Evolutionary conservation across 192 early-diverging fungal species (phyloP).

Genomic region (Podila epigama): DNA sequence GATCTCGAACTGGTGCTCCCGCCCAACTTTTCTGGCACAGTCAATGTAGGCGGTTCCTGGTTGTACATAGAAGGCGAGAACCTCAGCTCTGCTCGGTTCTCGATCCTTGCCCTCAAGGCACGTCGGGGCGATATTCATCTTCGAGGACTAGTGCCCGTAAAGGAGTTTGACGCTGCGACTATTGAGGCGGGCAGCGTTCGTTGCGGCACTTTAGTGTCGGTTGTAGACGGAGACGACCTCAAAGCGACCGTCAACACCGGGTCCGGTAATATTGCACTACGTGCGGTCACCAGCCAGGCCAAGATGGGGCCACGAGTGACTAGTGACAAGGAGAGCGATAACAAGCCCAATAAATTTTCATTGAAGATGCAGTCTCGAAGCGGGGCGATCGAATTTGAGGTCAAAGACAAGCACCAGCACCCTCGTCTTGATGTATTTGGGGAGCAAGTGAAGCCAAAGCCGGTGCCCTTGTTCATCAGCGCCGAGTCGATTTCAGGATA

Average conservation of each 20-base stretch:
- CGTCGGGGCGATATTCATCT: background rate
- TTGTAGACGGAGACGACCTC: background rate
- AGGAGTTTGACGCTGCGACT: background rate
- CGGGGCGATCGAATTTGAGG: background rate
- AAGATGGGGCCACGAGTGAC: background rate
- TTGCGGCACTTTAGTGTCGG: background rate
- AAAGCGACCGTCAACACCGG: background rate
- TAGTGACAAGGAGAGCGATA: background rate
- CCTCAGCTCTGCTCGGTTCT: background rate
- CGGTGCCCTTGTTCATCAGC: background rate
- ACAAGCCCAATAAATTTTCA: too few species aligned
- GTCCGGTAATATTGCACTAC: background rate
- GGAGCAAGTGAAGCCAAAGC: background rate
- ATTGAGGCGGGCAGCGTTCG: background rate
- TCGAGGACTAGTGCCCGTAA: background rate
- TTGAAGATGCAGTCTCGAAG: background rate
- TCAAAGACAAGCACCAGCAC: background rate
- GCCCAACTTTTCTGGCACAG: background rate
- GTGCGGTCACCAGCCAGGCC: background rate
- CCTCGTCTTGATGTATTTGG: background rate
- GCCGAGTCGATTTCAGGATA: background rate
- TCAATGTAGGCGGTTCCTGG: background rate
- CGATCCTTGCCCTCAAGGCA: background rate
- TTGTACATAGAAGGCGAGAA: background rate
- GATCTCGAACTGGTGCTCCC: conserved; percentile 2